Percentiles rank a stretch among this genome's conserved stretches.
These are phyloP conservation scores for Yueomyces sinensis DNA, from an alignment of 805 yeast species.

Conservation along the genomic window DNA sequence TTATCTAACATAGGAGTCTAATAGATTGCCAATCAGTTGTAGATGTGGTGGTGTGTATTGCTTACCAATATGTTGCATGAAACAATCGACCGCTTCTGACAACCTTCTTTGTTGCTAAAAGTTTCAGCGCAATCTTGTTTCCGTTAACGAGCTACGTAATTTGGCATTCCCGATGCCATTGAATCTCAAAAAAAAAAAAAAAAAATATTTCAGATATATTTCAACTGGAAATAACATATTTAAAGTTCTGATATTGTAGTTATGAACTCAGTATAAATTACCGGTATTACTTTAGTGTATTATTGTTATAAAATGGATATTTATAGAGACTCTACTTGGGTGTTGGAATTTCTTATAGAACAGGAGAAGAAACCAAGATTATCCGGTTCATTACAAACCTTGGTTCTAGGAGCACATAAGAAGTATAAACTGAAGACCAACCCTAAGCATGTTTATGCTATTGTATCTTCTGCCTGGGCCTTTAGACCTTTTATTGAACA, in stretches of 20 bases:
- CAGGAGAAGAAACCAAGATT: constrained; percentile 19
- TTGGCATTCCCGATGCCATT: neutral
- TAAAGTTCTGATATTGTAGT: too few relatives aligned
- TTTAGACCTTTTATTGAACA: constrained; percentile 51
- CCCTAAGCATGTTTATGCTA: constrained; percentile 79
- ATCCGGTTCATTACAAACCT: constrained; percentile 41
- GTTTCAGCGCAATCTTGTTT: too few relatives aligned
- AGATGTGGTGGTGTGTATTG: too few relatives aligned
- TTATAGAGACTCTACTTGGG: constrained; percentile 30
- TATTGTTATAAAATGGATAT: constrained; percentile 17
- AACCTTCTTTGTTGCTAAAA: too few relatives aligned
- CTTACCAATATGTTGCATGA: too few relatives aligned
- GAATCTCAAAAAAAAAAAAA: neutral
- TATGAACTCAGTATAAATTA: too few relatives aligned
- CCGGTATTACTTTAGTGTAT: too few relatives aligned
- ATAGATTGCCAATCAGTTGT: too few relatives aligned
- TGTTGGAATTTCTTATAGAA: constrained; percentile 20
- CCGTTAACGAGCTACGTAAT: too few relatives aligned
- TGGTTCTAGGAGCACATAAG: constrained; percentile 39
- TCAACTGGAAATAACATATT: neutral
- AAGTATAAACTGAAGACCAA: constrained; percentile 39
- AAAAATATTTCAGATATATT: neutral
- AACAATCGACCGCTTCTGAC: too few relatives aligned
- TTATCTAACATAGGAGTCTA: too few relatives aligned
- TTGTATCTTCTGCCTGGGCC: constrained; percentile 64